A percentile compares a stretch with the other conserved stretches of the same genome.
phyloP scores from a whole-genome alignment of 495 filamentous ascomycete species.

The Annulohypoxylon maeteangense region DNA sequence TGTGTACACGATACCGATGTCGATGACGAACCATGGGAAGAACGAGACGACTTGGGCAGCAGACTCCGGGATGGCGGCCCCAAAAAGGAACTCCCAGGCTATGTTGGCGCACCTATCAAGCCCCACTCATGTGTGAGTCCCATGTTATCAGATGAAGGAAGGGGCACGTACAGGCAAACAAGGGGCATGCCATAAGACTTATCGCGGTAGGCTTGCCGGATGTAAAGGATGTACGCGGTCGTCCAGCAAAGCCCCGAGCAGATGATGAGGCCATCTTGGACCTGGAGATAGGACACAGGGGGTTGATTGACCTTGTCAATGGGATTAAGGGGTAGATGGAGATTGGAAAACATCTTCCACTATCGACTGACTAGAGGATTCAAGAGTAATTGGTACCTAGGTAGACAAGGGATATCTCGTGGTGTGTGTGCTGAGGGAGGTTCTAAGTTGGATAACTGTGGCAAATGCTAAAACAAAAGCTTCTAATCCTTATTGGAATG shows the following conservation, averaged over 20 bases:
- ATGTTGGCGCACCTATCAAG: constrained; percentile 3
- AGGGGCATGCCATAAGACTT: constrained; percentile 13
- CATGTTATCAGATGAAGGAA: not conserved
- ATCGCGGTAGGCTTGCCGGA: constrained; percentile 9
- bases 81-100: constrained; percentile 2
- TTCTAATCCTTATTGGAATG: not conserved
- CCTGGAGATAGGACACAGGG: constrained; percentile 5
- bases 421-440: not conserved
- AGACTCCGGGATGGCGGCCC: not conserved
- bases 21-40: constrained; percentile 5
- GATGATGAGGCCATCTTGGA: constrained; percentile 10
- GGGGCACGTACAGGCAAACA: constrained; percentile 5
- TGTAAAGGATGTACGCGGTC: not conserved
- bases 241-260: not conserved
- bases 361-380: not conserved
- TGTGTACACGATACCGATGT: constrained; percentile 3
- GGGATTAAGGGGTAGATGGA: constrained; percentile 7
- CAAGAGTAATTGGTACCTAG: no score
- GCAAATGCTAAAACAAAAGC: not conserved
- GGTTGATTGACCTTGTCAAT: constrained; percentile 2
- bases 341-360: not conserved
- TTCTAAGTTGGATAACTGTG: no score
- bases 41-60: constrained; percentile 3
- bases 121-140: not conserved
- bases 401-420: not conserved